Base-by-base conservation (phyloP, 2,329 filamentous ascomycete species). In the Nigrograna mackinnonii region DNA sequence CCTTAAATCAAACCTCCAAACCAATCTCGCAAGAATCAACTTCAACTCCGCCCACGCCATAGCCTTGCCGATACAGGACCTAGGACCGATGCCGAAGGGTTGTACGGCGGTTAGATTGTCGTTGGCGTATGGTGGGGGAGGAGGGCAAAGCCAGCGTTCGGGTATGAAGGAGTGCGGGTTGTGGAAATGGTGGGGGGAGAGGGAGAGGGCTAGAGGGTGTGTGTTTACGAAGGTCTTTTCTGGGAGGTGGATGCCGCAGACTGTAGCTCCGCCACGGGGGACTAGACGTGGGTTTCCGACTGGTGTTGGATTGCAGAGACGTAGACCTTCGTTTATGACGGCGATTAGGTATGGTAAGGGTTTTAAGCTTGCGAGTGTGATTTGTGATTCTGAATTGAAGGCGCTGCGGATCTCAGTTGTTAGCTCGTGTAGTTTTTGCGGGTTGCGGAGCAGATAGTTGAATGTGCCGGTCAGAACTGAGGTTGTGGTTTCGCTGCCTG, bases 81-180 rank as follows among this genome's bases (percentile, higher is more conserved):
- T 22, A 5, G 30, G 39, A 18, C 39, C 39, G 5, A 35, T 14
- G 14, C 38, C 22, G 30, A 40, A 40, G 11, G 30, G 38, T 30
- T 40, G 26, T 11, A 66, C 48, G 2, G 46, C 54, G 4, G 56
- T 54, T 18, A 44, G 48, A 6, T 56, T 54, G 22, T 69, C 66
- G 2, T 39, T 33, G n/a, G n/a, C n/a, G n/a, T n/a, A n/a, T n/a
- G n/a, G n/a, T n/a, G n/a, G n/a, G n/a, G n/a, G n/a, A 7, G 22
- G 17, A 16, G 13, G 20, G 17, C 14, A 22, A 9, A 59, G 38
- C 53, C 51, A 61, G 7, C 57, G 44, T 32, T 60, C 52, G 1
- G 57, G 58, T n/a, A 46, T 20, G 24, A 52, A 60, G 3, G 26
- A 14, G 9, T 44, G 28, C 11, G 51, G 49, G 19, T 48, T 22